Percentiles rank a stretch among this genome's conserved stretches.
Conservation (phyloP, 495 filamentous ascomycete genomes). For the Lasiosphaeria miniovina region DNA sequence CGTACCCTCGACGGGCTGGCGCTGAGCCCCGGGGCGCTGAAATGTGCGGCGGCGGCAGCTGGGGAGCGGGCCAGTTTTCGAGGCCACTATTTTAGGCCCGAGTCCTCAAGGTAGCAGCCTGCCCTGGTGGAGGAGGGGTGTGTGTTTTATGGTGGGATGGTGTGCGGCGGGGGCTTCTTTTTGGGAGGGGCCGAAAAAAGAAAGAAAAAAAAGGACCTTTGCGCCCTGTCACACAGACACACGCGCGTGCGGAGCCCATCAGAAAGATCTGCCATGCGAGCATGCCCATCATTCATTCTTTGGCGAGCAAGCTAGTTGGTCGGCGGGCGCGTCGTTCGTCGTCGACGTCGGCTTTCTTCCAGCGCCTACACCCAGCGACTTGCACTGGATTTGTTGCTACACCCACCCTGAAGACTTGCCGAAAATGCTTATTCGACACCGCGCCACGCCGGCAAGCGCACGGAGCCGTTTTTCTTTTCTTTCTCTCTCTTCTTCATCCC, state of each 20-base stretch:
- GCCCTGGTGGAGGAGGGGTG: neutral
- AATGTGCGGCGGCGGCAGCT: constrained; percentile 2
- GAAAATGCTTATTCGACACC: too few relatives aligned
- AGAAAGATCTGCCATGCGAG: neutral
- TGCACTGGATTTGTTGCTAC: too few relatives aligned
- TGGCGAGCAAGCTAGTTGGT: neutral
- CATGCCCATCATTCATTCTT: neutral
- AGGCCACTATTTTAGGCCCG: neutral
- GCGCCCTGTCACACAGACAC: neutral
- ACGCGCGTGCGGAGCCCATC: too few relatives aligned
- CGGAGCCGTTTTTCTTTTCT: too few relatives aligned
- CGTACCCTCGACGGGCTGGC: too few relatives aligned
- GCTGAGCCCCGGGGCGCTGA: neutral
- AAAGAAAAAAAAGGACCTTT: neutral
- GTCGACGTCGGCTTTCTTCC: too few relatives aligned
- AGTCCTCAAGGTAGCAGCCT: too few relatives aligned
- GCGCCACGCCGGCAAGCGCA: too few relatives aligned
- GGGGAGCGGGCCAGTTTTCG: neutral
- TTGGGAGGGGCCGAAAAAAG: neutral
- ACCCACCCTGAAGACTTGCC: too few relatives aligned
- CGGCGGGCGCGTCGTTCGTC: neutral
- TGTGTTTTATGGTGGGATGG: neutral
- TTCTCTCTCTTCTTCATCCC: too few relatives aligned
- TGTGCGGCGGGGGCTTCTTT: neutral
- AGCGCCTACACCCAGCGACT: too few relatives aligned